Percentiles rank a stretch among this genome's conserved stretches.
These are phyloP conservation scores for Castanopsis chinensis DNA, from an alignment of 306 rosid genomes.

Conservation along the genomic window DNA sequence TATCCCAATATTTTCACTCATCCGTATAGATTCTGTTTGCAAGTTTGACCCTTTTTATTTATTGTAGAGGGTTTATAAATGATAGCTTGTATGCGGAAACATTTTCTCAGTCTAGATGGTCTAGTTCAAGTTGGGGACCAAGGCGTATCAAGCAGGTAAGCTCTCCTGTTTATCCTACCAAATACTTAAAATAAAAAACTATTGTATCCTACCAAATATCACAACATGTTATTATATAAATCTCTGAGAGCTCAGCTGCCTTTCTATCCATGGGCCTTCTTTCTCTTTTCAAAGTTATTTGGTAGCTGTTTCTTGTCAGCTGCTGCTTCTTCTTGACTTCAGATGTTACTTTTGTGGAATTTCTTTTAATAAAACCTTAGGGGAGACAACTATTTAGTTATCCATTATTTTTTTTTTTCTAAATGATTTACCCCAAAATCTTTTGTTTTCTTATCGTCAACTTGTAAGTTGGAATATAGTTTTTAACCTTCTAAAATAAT, in stretches of 20 bases:
- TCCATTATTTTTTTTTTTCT: not conserved
- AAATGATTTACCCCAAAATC: not conserved
- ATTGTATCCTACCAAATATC: not conserved
- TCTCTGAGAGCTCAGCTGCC: slow-evolving; percentile 12
- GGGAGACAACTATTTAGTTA: not conserved
- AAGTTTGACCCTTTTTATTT: slow-evolving; percentile 8
- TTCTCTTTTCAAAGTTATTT: not conserved
- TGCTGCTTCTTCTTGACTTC: not conserved
- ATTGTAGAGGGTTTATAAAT: slow-evolving; percentile 76
- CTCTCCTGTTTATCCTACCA: not conserved
- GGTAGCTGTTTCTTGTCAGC: not conserved
- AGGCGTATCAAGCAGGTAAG: slow-evolving; percentile 75
- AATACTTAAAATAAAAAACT: not conserved
- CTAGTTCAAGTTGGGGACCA: slow-evolving; percentile 94
- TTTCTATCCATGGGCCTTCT: not conserved
- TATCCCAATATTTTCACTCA: not conserved
- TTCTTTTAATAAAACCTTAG: not conserved
- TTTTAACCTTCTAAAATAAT: not conserved
- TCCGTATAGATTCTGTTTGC: not conserved
- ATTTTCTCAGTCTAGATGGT: slow-evolving; percentile 84
- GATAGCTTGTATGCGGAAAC: slow-evolving; percentile 56
- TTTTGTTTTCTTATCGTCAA: not conserved
- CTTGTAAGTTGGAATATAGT: too few species aligned
- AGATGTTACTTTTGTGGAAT: not conserved
- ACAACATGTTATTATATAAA: not conserved